phyloP scores from a whole-genome alignment of 148 eudicot species.

The Vaccinium macrocarpon region DNA sequence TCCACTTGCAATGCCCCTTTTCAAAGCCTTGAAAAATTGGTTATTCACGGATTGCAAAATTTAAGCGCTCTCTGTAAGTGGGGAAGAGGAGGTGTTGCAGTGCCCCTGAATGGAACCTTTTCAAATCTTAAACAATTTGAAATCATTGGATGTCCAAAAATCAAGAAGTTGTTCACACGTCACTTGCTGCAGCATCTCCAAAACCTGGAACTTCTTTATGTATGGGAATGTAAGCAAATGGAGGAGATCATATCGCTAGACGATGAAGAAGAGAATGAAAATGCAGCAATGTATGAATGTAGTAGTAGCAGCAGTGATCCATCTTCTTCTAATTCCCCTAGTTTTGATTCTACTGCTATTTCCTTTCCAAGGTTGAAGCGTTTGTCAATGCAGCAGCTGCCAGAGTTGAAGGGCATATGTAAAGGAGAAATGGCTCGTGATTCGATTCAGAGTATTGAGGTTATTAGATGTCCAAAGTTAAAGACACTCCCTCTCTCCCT shows the following conservation, averaged over 20 bases:
- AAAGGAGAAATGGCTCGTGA: not conserved
- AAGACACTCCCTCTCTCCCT: slow-evolving; percentile 8
- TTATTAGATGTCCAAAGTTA: slow-evolving; percentile 8
- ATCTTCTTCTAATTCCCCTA: not conserved
- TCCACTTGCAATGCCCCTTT: not conserved
- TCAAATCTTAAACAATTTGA: not conserved
- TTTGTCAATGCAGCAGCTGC: not conserved
- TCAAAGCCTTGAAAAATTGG: slow-evolving; percentile 8
- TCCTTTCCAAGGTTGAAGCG: slow-evolving; percentile 8
- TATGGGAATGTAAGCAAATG: slow-evolving; percentile 11
- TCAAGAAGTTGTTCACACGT: slow-evolving; percentile 7
- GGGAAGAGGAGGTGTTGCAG: not conserved
- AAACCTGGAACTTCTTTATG: not conserved
- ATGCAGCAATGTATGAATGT: not conserved
- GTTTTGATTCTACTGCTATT: not conserved
- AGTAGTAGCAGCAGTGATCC: not conserved
- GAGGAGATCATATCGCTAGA: slow-evolving; percentile 9
- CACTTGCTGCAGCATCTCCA: not conserved
- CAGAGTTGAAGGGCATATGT: not conserved
- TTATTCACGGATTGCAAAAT: not conserved
- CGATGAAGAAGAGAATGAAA: not conserved
- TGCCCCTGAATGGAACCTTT: not conserved
- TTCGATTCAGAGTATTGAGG: not conserved
- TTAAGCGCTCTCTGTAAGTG: not conserved
- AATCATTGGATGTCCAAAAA: not conserved